Evolutionary conservation across 495 filamentous ascomycete genomes (phyloP), one percentile per base, ranked within the genome.

Genomic region (Amphirosellinia nigrospora): DNA sequence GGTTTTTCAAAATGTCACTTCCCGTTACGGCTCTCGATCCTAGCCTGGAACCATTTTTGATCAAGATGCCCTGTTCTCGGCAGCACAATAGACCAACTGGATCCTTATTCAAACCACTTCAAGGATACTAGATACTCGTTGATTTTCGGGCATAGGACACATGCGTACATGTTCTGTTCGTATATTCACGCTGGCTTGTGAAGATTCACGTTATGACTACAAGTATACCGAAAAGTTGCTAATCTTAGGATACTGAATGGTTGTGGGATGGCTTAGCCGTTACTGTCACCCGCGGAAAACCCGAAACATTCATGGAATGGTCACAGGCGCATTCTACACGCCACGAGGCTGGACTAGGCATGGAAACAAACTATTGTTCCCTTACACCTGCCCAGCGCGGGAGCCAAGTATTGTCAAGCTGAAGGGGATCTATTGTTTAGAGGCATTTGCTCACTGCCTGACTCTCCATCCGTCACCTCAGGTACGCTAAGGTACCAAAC

Each of bases 321-420:
- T 28, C 19, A 43, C 30, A 48, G 21, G 19, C 19, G 28, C 26
- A 45, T 19, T 32, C 53, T 15, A 9, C 7, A 60, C 58, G 21
- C 58, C 32, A 23, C 41, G 43, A 48, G 41, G 30, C 30, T 28
- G 50, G 43, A 48, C 23, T 50, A 39, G n/a, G n/a, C n/a, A n/a
- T 39, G n/a, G 58, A 21, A 38, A 59, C 13, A 39, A 11, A 39
- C 30, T 15, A 28, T 41, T 41, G 36, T 60, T 19, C n/a, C 6
- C 19, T 60, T 21, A 16, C 13, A 60, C 19, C 58, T 41, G 36
- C 58, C 59, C 16, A 62, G 45, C 39, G 48, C 19, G 43, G 61
- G 28, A 36, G 26, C 15, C 30, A 50, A 21, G 43, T 64, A 53
- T 59, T n/a, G 52, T 46, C 23, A 56, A 60, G 55, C 66, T 68